Evolutionary conservation across 306 rosid genomes (phyloP), one percentile per base, ranked within the genome.

Genomic region (Quillaja saponaria): DNA sequence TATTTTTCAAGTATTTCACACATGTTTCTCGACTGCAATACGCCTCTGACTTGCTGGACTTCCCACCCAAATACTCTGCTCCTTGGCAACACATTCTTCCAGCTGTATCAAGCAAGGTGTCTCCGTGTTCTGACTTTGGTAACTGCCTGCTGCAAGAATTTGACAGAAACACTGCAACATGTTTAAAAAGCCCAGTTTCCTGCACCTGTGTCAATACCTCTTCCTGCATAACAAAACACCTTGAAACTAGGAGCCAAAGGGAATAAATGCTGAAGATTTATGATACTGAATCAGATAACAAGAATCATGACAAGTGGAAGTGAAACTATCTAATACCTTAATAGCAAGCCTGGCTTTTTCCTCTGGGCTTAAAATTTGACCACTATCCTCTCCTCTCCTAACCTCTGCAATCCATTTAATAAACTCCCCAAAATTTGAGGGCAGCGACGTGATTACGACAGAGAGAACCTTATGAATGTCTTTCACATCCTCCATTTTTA

Each of bases 371-470:
- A 92, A 64, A 64, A 82, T 70, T 62, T 81, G 81, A 66, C 53
- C 76, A 8, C 81, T 87, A 60, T 91, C 98, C 66, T 91, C 98
- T 52, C 54, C 78, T 67, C 90, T 84, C 78, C 98, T 83, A 58
- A 88, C 82, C 81, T 88, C 96, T 55, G 96, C 98, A 56, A 91
- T 48, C 98, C 98, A 91, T 78, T 86, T 84, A 76, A 88, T 88
- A 61, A 91, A 86, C 49, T 88, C 90, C 63, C 83, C 86, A 79
- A 84, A 91, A 68, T 86, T 82, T 40, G 95, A 82, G 25, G 98
- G 96, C 21, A 86, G 82, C 1, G 98, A 88, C 31, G 66, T 57
- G 64, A 81, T 73, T 58, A 86, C 60, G 53, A 73, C 70, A 55
- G 88, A 83, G 61, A 91, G 77, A 62, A 86, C 85, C 50, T 73